phyloP scores from a whole-genome alignment of 331 rosid species.

The Dryas integrifolia region DNA sequence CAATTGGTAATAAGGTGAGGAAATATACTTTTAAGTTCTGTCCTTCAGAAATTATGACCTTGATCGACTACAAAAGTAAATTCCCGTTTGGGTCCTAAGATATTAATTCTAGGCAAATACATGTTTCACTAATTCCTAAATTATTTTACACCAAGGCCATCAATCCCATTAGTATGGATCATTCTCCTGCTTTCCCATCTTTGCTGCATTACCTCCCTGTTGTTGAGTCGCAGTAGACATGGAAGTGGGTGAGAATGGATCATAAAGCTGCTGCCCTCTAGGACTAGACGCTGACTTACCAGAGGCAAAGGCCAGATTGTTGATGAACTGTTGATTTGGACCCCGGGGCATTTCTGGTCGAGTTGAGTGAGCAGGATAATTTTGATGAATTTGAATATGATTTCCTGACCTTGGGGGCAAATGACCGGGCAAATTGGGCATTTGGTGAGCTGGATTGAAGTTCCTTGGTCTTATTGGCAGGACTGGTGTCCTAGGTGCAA shows the following conservation, averaged over 20 bases:
- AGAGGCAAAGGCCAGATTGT: slow-evolving; percentile 40
- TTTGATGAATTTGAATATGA: slow-evolving; percentile 43
- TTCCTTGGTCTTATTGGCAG: slow-evolving; percentile 54
- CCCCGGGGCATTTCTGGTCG: slow-evolving; percentile 39
- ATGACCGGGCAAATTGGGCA: slow-evolving; percentile 35
- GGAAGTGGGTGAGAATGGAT: slow-evolving; percentile 89
- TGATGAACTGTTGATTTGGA: slow-evolving; percentile 47
- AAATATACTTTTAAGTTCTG: neutral
- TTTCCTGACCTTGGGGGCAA: slow-evolving; percentile 46
- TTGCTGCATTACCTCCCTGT: slow-evolving; percentile 39
- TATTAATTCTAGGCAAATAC: neutral
- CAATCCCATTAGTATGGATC: neutral
- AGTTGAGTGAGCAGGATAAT: slow-evolving; percentile 36
- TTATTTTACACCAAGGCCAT: neutral
- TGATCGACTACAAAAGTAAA: neutral
- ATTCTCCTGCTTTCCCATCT: slow-evolving; percentile 27
- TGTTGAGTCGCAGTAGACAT: slow-evolving; percentile 41
- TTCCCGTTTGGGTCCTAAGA: neutral
- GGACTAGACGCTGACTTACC: slow-evolving; percentile 45
- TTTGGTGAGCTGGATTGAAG: slow-evolving; percentile 56
- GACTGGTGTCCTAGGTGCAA: slow-evolving; percentile 34
- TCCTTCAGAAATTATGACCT: neutral
- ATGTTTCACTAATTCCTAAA: slow-evolving; percentile 1
- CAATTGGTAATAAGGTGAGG: neutral
- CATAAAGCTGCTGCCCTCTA: slow-evolving; percentile 73